A percentile compares a stretch with the other conserved stretches of the same genome.
Evolutionary conservation across 345 rosid species (phyloP).

Genomic region (Boechera stricta): DNA sequence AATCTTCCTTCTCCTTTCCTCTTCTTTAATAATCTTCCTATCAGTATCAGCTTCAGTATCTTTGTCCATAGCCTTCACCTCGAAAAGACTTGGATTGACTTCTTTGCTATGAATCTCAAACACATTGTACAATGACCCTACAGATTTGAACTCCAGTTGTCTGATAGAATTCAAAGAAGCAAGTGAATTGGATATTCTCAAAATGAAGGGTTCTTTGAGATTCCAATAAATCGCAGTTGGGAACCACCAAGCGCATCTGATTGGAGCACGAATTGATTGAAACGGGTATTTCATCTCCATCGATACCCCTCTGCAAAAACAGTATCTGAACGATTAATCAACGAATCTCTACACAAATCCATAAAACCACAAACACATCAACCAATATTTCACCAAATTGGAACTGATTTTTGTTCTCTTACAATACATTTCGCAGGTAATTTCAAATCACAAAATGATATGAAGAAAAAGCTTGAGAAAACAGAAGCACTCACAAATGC

Average conservation of each 20-base stretch:
- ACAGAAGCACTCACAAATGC: conserved; percentile 31
- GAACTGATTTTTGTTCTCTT: neutral
- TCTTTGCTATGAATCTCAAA: conserved; percentile 37
- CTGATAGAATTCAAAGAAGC: conserved; percentile 40
- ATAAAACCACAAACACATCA: neutral
- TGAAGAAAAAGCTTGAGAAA: conserved; percentile 2
- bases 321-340: neutral
- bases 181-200: conserved; percentile 36
- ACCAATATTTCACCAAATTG: neutral
- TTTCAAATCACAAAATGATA: conserved; percentile 10
- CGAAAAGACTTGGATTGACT: conserved; percentile 22
- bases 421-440: neutral
- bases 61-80: conserved; percentile 33
- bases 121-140: conserved; percentile 27
- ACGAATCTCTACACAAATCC: neutral
- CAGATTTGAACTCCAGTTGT: conserved; percentile 41
- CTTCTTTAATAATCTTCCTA: conserved; percentile 46
- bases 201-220: conserved; percentile 31
- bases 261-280: conserved; percentile 31
- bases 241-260: conserved; percentile 43
- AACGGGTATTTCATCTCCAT: conserved; percentile 39
- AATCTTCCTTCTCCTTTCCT: conserved; percentile 63
- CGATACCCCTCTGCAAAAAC: neutral
- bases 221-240: conserved; percentile 35
- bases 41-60: conserved; percentile 37